A percentile compares a stretch with the other conserved stretches of the same genome.
These are phyloP conservation scores for Epicoccum nigrum DNA, from an alignment of 2,329 filamentous ascomycete species.

Conservation along the genomic window DNA sequence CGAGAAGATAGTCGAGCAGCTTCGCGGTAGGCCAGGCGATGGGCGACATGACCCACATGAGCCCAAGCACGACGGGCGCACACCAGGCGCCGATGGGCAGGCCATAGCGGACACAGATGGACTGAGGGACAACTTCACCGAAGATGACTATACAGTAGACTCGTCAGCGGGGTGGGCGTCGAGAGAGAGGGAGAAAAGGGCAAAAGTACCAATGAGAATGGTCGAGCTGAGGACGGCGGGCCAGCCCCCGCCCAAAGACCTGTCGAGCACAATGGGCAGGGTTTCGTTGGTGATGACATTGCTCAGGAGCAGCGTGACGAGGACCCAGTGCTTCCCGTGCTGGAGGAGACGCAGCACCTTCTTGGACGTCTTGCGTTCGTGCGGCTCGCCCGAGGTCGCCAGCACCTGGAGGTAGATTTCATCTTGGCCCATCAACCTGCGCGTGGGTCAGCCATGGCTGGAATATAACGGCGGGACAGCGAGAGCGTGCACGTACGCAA, in stretches of 20 bases:
- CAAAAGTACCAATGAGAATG: conserved; percentile 79
- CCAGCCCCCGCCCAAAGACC: conserved; percentile 91
- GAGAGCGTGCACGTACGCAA: conserved; percentile 72
- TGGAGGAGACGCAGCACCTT: conserved; percentile 80
- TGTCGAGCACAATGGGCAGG: conserved; percentile 85
- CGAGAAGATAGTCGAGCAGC: conserved; percentile 88
- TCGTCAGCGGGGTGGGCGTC: not conserved
- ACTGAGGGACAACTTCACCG: conserved; percentile 94
- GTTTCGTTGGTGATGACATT: conserved; percentile 99
- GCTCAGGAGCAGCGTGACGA: conserved; percentile 89
- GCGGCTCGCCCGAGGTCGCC: conserved; percentile 78
- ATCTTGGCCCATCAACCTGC: conserved; percentile 73
- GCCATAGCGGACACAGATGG: conserved; percentile 93
- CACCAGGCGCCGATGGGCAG: conserved; percentile 94
- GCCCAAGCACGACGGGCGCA: conserved; percentile 80
- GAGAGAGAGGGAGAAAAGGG: not conserved
- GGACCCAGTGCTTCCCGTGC: conserved; percentile 95
- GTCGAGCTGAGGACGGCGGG: conserved; percentile 94
- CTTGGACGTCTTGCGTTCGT: conserved; percentile 84
- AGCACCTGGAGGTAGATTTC: conserved; percentile 98
- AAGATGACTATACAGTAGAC: conserved; percentile 88
- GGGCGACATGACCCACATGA: conserved; percentile 93
- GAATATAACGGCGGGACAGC: conserved; percentile 5
- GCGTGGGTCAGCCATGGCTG: conserved; percentile 36
- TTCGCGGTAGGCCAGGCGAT: conserved; percentile 95